These are phyloP conservation scores for Coemansia pectinata DNA, from an alignment of 192 early-diverging fungal genomes.

Conservation along the genomic window DNA sequence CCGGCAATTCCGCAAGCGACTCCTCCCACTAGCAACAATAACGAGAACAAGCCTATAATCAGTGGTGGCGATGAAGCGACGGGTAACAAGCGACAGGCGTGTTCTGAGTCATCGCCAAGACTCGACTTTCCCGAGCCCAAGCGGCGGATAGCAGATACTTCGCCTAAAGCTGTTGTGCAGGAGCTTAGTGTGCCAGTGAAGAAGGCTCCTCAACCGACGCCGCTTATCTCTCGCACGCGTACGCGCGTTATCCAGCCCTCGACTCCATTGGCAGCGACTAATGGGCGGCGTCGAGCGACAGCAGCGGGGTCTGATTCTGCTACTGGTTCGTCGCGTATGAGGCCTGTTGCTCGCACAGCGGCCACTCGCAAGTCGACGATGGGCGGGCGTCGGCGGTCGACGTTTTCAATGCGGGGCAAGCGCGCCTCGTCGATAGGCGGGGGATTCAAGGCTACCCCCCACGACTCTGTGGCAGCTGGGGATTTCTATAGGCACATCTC, in stretches of 20 bases:
- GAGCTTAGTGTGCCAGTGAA: slow-evolving; percentile 44
- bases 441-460: slow-evolving; percentile 61
- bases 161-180: slow-evolving; percentile 1
- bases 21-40: neutral
- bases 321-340: neutral
- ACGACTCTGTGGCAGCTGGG: slow-evolving; percentile 55
- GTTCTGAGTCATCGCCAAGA: neutral
- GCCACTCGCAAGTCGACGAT: slow-evolving; percentile 32
- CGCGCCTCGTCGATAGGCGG: slow-evolving; percentile 62
- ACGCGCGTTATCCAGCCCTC: slow-evolving; percentile 7
- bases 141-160: neutral
- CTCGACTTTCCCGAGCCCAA: slow-evolving; percentile 46
- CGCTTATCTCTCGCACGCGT: slow-evolving; percentile 47
- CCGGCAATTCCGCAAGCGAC: neutral
- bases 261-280: neutral
- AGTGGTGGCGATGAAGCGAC: neutral
- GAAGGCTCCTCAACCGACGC: slow-evolving; percentile 40
- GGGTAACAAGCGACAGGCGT: neutral
- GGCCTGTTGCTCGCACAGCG: neutral
- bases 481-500: slow-evolving; percentile 72
- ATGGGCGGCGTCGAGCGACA: neutral
- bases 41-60: slow-evolving; percentile 2
- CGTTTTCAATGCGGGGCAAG: slow-evolving; percentile 59
- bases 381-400: slow-evolving; percentile 54
- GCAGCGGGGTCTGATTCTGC: neutral